Evolutionary conservation across 202 grass and related monocot genomes (phyloP).

Genomic region (Thinopyrum obtusiflorum): DNA sequence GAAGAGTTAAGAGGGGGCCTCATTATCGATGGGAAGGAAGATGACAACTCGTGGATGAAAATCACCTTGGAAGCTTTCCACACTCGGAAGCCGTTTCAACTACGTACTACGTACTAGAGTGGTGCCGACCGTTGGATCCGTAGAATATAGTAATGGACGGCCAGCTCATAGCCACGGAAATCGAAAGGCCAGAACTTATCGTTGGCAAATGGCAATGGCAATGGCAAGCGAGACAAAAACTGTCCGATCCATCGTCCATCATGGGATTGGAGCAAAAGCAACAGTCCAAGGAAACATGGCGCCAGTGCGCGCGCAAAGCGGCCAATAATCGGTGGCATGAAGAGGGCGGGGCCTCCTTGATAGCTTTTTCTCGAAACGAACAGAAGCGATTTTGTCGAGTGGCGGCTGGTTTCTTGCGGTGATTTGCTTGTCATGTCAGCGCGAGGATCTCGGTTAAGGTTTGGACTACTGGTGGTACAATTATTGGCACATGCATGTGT

Average conservation of each 20-base stretch:
- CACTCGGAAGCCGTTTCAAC: neutral
- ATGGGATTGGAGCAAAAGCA: neutral
- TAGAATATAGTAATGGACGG: neutral
- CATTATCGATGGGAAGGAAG: neutral
- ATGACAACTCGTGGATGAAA: neutral
- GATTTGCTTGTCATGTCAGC: neutral
- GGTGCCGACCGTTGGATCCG: neutral
- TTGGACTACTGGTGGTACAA: neutral
- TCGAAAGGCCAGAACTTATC: neutral
- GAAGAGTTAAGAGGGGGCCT: neutral
- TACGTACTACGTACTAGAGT: too few relatives aligned
- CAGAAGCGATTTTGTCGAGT: neutral
- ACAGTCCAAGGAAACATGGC: neutral
- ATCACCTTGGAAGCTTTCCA: neutral
- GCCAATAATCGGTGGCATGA: neutral
- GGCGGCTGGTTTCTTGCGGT: neutral
- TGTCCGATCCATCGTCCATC: neutral
- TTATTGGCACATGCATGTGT: neutral
- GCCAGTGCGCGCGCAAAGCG: neutral
- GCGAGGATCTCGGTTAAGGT: neutral
- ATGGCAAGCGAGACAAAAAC: neutral
- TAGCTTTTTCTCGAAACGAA: neutral
- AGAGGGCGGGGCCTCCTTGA: neutral
- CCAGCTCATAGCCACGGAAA: neutral
- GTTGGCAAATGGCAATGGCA: too few relatives aligned